Percentiles rank a stretch among this genome's conserved stretches.
Evolutionary conservation across 768 basidiomycete species (phyloP).

Genomic region (Cyclocybe cylindracea): DNA sequence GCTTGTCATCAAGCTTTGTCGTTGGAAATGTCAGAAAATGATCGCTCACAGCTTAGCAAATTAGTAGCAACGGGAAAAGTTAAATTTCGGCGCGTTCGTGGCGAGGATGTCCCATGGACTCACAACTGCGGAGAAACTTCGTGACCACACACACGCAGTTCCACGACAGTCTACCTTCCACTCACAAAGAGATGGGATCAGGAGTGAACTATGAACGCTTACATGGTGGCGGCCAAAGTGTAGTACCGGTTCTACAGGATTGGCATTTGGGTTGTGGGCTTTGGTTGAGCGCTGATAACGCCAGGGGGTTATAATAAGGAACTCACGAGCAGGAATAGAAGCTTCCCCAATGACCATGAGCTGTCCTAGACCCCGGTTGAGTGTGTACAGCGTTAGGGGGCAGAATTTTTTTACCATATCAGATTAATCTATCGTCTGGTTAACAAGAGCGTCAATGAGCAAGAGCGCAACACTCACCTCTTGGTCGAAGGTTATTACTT

Average conservation of each 20-base stretch:
- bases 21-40: neutral
- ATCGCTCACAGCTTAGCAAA: conserved; percentile 9
- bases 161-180: neutral
- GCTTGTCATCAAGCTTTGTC: neutral
- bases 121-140: conserved; percentile 22
- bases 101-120: conserved; percentile 3
- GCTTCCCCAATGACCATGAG: conserved; percentile 57
- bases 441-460: neutral
- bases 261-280: neutral
- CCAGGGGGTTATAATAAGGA: neutral
- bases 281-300: neutral
- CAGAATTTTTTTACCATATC: conserved; percentile 49
- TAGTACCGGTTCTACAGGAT: conserved; percentile 57
- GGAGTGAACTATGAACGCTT: conserved; percentile 20
- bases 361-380: conserved; percentile 36
- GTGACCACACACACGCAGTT: neutral
- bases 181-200: conserved; percentile 31
- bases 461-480: conserved; percentile 38
- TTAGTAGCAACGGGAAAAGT: neutral
- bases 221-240: conserved; percentile 51
- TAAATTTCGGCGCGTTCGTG: neutral
- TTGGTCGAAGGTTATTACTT: conserved; percentile 53
- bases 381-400: neutral
- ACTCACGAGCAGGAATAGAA: conserved; percentile 54
- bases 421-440: conserved; percentile 40